phyloP scores from a whole-genome alignment of 2,329 filamentous ascomycete species.

The Phyllosticta capitalensis region DNA sequence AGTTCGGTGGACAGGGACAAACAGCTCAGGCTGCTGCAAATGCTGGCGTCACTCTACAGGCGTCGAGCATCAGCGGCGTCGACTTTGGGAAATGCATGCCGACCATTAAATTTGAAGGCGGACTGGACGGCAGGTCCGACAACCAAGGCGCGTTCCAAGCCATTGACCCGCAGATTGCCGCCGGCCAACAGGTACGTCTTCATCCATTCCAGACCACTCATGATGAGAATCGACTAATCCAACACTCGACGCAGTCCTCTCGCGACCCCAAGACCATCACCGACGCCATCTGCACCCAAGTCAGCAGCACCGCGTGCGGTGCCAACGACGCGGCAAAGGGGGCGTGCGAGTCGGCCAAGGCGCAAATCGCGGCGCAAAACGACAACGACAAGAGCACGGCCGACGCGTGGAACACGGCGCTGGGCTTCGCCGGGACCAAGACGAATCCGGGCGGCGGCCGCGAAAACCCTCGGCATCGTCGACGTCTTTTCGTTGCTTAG shows the following conservation, averaged over 20 bases:
- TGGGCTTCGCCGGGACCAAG: constrained; percentile 26
- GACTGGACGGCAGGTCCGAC: constrained; percentile 41
- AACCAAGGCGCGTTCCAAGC: constrained; percentile 61
- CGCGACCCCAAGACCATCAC: constrained; percentile 67
- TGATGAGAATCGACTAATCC: too few species aligned
- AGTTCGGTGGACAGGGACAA: not conserved
- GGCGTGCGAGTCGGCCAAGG: constrained; percentile 45
- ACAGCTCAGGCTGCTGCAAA: constrained; percentile 12
- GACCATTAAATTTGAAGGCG: constrained; percentile 52
- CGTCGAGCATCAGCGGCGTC: constrained; percentile 15
- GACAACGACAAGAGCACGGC: constrained; percentile 32
- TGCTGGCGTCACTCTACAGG: constrained; percentile 4
- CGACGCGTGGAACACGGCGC: constrained; percentile 30
- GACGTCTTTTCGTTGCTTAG: too few species aligned
- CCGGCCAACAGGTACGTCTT: constrained; percentile 48
- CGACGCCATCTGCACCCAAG: constrained; percentile 61
- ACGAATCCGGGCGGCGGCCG: not conserved
- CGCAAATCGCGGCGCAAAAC: constrained; percentile 38
- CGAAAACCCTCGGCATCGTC: not conserved
- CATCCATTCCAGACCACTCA: not conserved
- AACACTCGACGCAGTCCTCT: constrained; percentile 24
- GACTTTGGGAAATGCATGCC: constrained; percentile 30
- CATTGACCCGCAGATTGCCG: constrained; percentile 49
- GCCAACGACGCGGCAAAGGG: constrained; percentile 51
- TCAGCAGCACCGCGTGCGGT: constrained; percentile 52